Percentiles rank a stretch among this genome's conserved stretches.
phyloP scores from a whole-genome alignment of 306 rosid species.

The Chamaecrista fasciculata region DNA sequence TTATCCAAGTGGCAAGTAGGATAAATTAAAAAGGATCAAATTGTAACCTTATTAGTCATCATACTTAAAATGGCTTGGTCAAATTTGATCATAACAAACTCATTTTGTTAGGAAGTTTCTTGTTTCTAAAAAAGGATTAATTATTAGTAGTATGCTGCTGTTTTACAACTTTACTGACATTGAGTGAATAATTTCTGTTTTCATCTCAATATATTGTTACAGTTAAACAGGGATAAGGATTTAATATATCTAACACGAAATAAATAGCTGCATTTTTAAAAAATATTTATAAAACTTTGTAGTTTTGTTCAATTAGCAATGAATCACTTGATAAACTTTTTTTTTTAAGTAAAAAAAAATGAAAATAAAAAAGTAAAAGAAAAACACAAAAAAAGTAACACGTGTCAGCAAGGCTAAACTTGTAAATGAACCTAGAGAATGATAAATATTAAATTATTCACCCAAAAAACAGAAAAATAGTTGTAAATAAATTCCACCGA shows the following conservation, averaged over 20 bases:
- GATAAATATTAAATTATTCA: neutral
- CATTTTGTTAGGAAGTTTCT: neutral
- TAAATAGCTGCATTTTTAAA: too few species aligned
- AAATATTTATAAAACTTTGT: neutral
- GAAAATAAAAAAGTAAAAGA: too few species aligned
- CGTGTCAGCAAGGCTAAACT: neutral
- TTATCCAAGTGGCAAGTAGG: too few species aligned
- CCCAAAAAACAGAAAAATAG: neutral
- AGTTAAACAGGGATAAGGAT: neutral
- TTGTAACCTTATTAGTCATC: neutral
- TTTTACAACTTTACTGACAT: neutral
- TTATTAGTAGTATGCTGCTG: neutral
- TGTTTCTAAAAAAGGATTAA: neutral
- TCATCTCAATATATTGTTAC: neutral
- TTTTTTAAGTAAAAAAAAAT: too few species aligned
- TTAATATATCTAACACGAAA: neutral
- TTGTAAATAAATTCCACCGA: constrained; percentile 36
- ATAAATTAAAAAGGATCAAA: neutral
- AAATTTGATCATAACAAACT: constrained; percentile 24
- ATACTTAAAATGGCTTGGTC: constrained; percentile 8
- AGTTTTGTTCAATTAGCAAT: neutral
- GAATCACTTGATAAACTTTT: neutral
- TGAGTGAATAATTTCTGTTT: neutral
- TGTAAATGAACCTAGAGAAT: neutral
- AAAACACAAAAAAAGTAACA: too few species aligned